Evolutionary conservation across 1,284 basidiomycete species (phyloP), one percentile per base, ranked within the genome.

Genomic region (Irpex rosettiformis): DNA sequence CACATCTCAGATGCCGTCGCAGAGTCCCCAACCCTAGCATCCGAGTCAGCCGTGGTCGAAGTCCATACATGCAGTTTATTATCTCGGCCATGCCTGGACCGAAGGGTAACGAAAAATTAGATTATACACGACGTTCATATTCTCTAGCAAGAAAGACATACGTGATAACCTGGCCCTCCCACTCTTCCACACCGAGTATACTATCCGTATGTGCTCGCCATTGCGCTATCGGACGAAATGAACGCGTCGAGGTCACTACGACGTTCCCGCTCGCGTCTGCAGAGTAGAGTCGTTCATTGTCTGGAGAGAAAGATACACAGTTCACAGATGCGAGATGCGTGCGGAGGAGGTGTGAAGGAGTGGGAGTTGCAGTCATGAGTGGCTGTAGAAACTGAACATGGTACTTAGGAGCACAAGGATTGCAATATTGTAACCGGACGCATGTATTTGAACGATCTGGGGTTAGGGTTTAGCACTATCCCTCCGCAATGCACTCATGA

Each of bases 131-230:
- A 25, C 16, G 16, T 22, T 16, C 11, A 27, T 28, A 30, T 6
- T 11, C n/a, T 27, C 21, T 8, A 18, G 37, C 60, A 37, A 25
- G 43, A 11, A 16, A 40, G 11, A 72, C 79, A 62, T 64, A 95
- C 91, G 92, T 95, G 64, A 96, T 77, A 55, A 94, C 71, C 16
- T 72, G 72, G 0, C 77, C 71, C 7, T 75, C 77, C 81, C 85
- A 87, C 73, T 95, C 91, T 67, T 91, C 80, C 8, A 96, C 72
- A 0, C 89, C 89, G 7, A 96, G 76, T 13, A 96, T 70, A 1
- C 86, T 80, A 45, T 90, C 88, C 1, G 79, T 75, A 70, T 97
- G 94, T 0, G 93, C 88, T 54, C 78, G 76, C 94, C 94, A 97
- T 10, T 78, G 75, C 1, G 84, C 78, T 13, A 91, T 74, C 0